A percentile compares a stretch with the other conserved stretches of the same genome.
Evolutionary conservation across 2,329 filamentous ascomycete genomes (phyloP).

Genomic region (Truncatella angustata): DNA sequence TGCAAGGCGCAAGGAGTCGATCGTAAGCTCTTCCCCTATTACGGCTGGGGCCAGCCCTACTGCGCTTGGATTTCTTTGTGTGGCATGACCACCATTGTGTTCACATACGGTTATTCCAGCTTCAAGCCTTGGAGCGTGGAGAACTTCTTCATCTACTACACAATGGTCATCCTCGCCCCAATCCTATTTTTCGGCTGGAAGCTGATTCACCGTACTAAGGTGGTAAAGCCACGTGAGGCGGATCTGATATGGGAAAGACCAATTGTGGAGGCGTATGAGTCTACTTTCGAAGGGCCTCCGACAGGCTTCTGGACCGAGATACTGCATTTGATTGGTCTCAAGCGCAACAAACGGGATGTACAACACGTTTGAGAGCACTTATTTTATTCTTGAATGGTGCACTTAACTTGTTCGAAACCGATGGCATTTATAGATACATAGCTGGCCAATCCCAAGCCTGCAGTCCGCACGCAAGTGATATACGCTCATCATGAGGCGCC

Average conservation of each 20-base stretch:
- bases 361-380: neutral
- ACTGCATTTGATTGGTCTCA: constrained; percentile 1
- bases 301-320: constrained; percentile 13
- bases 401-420: too few relatives aligned
- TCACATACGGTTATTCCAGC: constrained; percentile 52
- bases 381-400: neutral
- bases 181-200: constrained; percentile 61
- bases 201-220: constrained; percentile 55
- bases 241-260: constrained; percentile 57
- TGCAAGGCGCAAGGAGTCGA: constrained; percentile 45
- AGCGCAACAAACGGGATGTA: neutral
- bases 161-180: constrained; percentile 38
- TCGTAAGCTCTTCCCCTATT: constrained; percentile 53
- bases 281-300: constrained; percentile 8
- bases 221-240: constrained; percentile 48
- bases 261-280: constrained; percentile 48
- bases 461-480: constrained; percentile 1
- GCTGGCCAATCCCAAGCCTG: neutral
- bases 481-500: neutral
- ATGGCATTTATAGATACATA: neutral
- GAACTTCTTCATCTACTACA: constrained; percentile 42
- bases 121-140: constrained; percentile 34
- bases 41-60: constrained; percentile 55
- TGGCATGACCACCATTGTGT: constrained; percentile 36
- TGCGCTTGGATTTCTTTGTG: constrained; percentile 42